Base-by-base conservation (phyloP, 2,329 filamentous ascomycete genomes). In the Nigrospora sphaerica region DNA sequence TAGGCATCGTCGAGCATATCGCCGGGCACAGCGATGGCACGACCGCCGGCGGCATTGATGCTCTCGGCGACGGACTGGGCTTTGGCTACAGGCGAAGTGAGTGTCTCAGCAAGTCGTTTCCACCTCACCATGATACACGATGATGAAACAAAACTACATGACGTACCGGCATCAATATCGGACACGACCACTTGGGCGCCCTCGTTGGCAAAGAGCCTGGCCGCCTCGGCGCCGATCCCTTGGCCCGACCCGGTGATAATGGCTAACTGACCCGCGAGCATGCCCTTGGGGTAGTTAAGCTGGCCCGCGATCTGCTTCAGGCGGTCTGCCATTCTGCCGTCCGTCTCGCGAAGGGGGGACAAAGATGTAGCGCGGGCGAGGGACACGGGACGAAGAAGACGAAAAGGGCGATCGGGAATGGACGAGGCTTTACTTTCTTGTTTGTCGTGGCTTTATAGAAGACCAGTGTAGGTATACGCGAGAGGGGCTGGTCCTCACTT, bases 231-330 rank as follows among this genome's bases (percentile, higher is more conserved):
- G 19, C 89, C 90, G 62, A 95, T 95, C 49, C 90, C 90, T 64
- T 95, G 88, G 10, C 87, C 88, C 16, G 83, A 82, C 39, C 89
- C 88, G 3, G 90, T 95, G 63, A 95, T 85, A 64, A 95, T 95
- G 59, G 89, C 89, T 14, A 86, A 81, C 63, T 95, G 88, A 44
- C 85, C 86, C 31, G 78, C 78, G 46, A 95, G 79, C 64, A 95
- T 73, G 48, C 89, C 89, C 60, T 80, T 77, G 34, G 89, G 88
- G 69, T 83, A 92, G 70, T 89, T 91, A 57, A 95, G 79, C 66
- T 95, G 88, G 51, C 77, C 77, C 34, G 84, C 79, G 56, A 95
- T 80, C 67, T 93, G 88, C 36, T 77, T 71, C 42, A 86, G 71
- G 52, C 86, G 81, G 58, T 79, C 74, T 35, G 80, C 61, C 71